Evolutionary conservation across 306 rosid species (phyloP).

Genomic region (Cicer chorassanicum): DNA sequence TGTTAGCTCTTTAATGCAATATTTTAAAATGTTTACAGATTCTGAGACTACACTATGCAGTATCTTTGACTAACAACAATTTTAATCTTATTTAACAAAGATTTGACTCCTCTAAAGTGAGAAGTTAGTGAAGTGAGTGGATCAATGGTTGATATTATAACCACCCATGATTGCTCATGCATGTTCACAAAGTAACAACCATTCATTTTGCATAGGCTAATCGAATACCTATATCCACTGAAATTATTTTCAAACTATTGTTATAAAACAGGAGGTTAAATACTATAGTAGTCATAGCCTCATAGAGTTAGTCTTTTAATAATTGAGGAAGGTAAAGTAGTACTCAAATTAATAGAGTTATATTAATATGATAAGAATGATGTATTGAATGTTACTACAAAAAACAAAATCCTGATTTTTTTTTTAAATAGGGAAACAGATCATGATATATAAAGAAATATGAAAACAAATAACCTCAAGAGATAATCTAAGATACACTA

Average conservation of each 20-base stretch:
- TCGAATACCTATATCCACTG: background rate
- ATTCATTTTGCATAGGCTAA: conserved; percentile 34
- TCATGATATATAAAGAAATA: conserved; percentile 11
- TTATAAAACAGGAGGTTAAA: conserved; percentile 11
- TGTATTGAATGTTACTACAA: background rate
- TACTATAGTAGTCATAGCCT: background rate
- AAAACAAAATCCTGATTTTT: background rate
- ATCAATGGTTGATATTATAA: too few species aligned
- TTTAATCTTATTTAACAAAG: conserved; percentile 2
- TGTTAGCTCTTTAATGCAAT: conserved; percentile 1
- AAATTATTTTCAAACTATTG: conserved; percentile 17
- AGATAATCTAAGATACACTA: background rate
- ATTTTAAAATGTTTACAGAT: conserved; percentile 29
- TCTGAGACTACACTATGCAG: background rate
- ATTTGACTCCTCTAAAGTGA: too few species aligned
- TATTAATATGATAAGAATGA: background rate
- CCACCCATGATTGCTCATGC: too few species aligned
- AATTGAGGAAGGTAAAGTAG: background rate
- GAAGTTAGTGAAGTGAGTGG: too few species aligned
- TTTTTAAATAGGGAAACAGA: background rate
- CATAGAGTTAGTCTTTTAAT: background rate
- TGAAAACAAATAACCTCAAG: background rate
- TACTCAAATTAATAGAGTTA: background rate
- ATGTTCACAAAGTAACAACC: too few species aligned
- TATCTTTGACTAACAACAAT: conserved; percentile 10